phyloP scores from a whole-genome alignment of 345 rosid genomes.

The Pugionium dolabratum region DNA sequence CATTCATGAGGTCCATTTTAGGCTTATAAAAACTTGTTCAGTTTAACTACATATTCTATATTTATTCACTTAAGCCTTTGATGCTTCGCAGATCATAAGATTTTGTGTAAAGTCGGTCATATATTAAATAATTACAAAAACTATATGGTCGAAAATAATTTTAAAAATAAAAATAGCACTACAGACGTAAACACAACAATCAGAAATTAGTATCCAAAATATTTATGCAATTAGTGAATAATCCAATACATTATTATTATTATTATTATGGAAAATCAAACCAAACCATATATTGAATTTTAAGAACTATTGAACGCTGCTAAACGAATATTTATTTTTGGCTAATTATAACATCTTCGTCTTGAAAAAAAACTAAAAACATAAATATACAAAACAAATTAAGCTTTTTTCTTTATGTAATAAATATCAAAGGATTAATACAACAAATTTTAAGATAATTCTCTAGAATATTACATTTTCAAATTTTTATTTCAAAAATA shows the following conservation, averaged over 20 bases:
- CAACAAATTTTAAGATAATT: background rate
- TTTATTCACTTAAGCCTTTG: too few species aligned
- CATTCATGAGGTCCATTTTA: too few species aligned
- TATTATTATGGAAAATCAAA: background rate
- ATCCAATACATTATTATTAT: background rate
- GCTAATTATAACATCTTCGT: background rate
- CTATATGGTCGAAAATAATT: too few species aligned
- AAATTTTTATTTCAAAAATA: too few species aligned
- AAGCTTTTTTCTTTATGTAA: background rate
- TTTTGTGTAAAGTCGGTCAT: too few species aligned
- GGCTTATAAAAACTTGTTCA: too few species aligned
- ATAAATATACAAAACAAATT: background rate
- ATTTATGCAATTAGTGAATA: background rate
- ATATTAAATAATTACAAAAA: too few species aligned
- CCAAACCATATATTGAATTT: conserved; percentile 1
- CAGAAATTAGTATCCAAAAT: background rate
- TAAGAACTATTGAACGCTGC: background rate
- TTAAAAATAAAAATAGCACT: too few species aligned
- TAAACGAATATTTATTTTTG: background rate
- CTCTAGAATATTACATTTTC: too few species aligned
- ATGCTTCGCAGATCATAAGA: too few species aligned
- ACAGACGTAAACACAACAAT: background rate
- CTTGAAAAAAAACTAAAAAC: background rate
- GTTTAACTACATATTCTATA: too few species aligned
- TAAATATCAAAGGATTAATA: background rate